phyloP scores from a whole-genome alignment of 2,329 filamentous ascomycete genomes.

The Nothophoma quercina region DNA sequence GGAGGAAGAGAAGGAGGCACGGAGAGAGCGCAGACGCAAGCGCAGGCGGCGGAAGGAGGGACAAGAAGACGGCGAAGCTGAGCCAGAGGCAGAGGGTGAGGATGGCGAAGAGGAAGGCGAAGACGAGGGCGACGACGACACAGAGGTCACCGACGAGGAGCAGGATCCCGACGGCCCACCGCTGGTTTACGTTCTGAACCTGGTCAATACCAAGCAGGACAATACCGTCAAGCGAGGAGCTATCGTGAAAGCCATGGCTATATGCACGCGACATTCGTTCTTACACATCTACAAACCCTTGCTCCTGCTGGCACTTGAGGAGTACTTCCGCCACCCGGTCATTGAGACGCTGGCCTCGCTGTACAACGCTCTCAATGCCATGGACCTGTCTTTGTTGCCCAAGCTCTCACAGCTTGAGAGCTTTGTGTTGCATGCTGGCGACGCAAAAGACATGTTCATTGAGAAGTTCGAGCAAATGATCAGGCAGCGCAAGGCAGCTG shows the following conservation, averaged over 20 bases:
- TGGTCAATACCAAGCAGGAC: conserved; percentile 98
- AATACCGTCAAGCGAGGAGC: conserved; percentile 90
- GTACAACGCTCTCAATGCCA: conserved; percentile 91
- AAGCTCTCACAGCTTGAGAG: conserved; percentile 83
- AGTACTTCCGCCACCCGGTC: conserved; percentile 93
- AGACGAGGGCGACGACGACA: conserved; percentile 57
- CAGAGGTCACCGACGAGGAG: conserved; percentile 62
- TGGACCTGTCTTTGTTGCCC: conserved; percentile 96
- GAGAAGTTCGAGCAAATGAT: conserved; percentile 98
- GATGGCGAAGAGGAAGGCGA: conserved; percentile 54
- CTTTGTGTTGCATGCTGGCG: conserved; percentile 85
- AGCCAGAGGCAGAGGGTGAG: conserved; percentile 36
- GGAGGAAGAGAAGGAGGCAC: conserved; percentile 71
- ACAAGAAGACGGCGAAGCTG: conserved; percentile 53
- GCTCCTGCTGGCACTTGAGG: conserved; percentile 87
- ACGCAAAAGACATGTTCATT: conserved; percentile 94
- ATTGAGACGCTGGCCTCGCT: conserved; percentile 87
- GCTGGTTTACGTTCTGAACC: conserved; percentile 93
- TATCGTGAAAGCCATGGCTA: conserved; percentile 97
- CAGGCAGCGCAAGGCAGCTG: conserved; percentile 77
- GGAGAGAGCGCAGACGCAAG: conserved; percentile 62
- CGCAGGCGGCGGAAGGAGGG: conserved; percentile 54
- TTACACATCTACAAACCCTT: conserved; percentile 99
- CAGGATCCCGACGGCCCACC: conserved; percentile 80
- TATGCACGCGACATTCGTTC: conserved; percentile 96